A percentile compares a stretch with the other conserved stretches of the same genome.
These are phyloP conservation scores for Lyophyllum shimeji DNA, from an alignment of 768 basidiomycete species.

Conservation along the genomic window DNA sequence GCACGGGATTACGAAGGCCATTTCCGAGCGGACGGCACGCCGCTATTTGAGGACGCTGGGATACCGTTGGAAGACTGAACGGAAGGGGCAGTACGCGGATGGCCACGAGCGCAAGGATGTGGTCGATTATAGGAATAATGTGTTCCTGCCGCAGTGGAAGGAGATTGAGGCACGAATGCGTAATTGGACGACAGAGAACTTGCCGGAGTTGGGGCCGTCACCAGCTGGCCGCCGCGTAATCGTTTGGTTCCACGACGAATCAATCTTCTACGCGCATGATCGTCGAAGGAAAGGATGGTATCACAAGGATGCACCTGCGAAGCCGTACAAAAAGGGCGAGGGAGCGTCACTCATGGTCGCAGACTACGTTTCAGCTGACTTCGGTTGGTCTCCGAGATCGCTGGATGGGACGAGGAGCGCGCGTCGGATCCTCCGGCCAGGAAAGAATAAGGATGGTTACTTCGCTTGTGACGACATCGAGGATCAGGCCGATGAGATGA, in stretches of 20 bases:
- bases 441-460: conserved; percentile 6
- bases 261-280: conserved; percentile 40
- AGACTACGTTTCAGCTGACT: conserved; percentile 27
- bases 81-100: conserved; percentile 31
- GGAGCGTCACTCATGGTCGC: conserved; percentile 37
- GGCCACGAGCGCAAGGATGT: conserved; percentile 36
- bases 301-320: conserved; percentile 21
- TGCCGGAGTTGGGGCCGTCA: not conserved
- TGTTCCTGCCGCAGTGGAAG: conserved; percentile 19
- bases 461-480: conserved; percentile 19
- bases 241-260: conserved; percentile 40
- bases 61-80: conserved; percentile 23
- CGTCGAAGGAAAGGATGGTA: conserved; percentile 26
- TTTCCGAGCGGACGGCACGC: conserved; percentile 1
- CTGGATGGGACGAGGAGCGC: conserved; percentile 18
- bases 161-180: conserved; percentile 6
- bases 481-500: conserved; percentile 21
- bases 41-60: conserved; percentile 30
- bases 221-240: conserved; percentile 7
- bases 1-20: not conserved
- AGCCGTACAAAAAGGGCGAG: conserved; percentile 37
- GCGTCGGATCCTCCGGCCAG: conserved; percentile 17
- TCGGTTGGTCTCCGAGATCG: conserved; percentile 18
- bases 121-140: conserved; percentile 25
- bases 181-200: not conserved